phyloP scores from a whole-genome alignment of 306 rosid genomes.

The Citrullus mucosospermus region DNA sequence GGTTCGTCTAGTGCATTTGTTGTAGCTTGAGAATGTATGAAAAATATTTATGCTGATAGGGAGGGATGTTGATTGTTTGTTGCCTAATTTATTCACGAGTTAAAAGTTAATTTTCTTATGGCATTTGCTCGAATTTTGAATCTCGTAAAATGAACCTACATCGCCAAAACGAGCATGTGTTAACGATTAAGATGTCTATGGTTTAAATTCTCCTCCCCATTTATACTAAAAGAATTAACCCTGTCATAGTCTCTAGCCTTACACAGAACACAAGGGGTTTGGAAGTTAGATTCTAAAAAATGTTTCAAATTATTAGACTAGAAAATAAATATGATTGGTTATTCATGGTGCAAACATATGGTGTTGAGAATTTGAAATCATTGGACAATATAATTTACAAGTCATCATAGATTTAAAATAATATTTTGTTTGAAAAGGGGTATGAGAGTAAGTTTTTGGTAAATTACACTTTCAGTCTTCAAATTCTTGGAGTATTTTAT shows the following conservation, averaged over 20 bases:
- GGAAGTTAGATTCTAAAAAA: not conserved
- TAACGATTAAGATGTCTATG: no score
- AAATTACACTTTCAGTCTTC: no score
- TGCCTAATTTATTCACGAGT: not conserved
- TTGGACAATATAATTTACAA: not conserved
- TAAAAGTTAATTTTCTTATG: not conserved
- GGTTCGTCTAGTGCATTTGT: slow-evolving; percentile 82
- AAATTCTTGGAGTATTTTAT: no score
- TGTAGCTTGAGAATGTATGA: slow-evolving; percentile 2
- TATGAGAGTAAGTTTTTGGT: no score
- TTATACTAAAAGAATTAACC: no score
- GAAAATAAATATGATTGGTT: not conserved
- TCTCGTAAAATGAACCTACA: not conserved
- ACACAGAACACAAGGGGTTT: not conserved
- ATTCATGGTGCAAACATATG: no score
- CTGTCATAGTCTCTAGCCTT: not conserved
- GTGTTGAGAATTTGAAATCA: not conserved
- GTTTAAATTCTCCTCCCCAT: no score
- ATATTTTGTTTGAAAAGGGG: no score
- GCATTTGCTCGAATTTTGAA: not conserved
- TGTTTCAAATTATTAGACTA: not conserved
- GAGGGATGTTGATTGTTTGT: not conserved
- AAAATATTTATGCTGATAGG: not conserved
- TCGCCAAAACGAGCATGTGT: no score
- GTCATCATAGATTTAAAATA: not conserved